Conservation (phyloP, 108 stramenopile genomes). For the Cylindrotheca fusiformis region DNA sequence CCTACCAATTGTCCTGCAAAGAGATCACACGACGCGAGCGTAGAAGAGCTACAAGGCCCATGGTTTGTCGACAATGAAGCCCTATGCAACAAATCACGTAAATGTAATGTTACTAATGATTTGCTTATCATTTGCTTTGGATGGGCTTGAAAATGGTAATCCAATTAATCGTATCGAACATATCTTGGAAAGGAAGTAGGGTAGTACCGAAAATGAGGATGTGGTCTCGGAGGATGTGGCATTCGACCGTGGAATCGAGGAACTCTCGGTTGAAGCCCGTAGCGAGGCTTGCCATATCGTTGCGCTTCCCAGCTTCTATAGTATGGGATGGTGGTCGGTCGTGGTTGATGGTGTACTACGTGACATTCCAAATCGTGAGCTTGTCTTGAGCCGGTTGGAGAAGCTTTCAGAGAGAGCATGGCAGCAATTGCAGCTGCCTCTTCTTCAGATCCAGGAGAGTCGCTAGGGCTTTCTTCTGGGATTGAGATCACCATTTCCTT, state of each 20-base stretch:
- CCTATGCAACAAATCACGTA: no score
- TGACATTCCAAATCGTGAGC: no score
- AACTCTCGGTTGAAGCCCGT: background rate
- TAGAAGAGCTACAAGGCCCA: no score
- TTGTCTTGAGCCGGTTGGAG: background rate
- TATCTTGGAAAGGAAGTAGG: background rate
- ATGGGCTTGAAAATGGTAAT: no score
- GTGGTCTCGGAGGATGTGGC: background rate
- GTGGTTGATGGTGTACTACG: no score
- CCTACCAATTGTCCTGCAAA: no score
- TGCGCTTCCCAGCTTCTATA: no score
- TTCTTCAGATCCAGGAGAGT: slow-evolving; percentile 22
- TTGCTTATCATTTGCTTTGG: no score
- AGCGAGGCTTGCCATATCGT: background rate
- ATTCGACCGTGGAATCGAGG: background rate
- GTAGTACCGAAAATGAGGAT: background rate
- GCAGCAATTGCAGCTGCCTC: slow-evolving; percentile 34
- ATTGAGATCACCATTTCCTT: background rate
- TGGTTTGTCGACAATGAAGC: no score
- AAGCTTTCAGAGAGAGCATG: slow-evolving; percentile 35
- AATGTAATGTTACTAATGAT: no score
- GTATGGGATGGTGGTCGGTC: no score
- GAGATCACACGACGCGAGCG: no score
- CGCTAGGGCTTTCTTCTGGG: slow-evolving; percentile 5
- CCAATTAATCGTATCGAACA: background rate